These are phyloP conservation scores for Aphanocladium album DNA, from an alignment of 2,329 filamentous ascomycete genomes.

Conservation along the genomic window DNA sequence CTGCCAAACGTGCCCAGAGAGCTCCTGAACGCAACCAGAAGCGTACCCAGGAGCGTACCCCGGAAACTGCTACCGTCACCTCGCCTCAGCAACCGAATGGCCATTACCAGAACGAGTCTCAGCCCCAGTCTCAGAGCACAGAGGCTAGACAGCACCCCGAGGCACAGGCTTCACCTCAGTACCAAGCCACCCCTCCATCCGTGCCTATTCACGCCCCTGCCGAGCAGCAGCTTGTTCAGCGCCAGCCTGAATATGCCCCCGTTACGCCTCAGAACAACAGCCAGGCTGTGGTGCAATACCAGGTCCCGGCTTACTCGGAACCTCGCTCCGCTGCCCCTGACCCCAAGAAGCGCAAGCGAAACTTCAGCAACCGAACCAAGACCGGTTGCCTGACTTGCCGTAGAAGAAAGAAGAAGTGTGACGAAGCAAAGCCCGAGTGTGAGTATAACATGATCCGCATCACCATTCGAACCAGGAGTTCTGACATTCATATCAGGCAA, in stretches of 20 bases:
- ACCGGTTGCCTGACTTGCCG: constrained; percentile 92
- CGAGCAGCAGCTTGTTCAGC: constrained; percentile 2
- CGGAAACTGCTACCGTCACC: constrained; percentile 39
- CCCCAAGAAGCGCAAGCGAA: constrained; percentile 66
- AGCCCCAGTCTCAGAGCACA: constrained; percentile 44
- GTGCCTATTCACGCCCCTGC: constrained; percentile 28
- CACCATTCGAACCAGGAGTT: neutral
- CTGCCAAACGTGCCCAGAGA: constrained; percentile 24
- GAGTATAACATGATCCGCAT: constrained; percentile 34
- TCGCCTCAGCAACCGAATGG: constrained; percentile 31
- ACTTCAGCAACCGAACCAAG: constrained; percentile 94
- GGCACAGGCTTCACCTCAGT: constrained; percentile 41
- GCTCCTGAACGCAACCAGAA: constrained; percentile 18
- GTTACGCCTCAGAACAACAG: constrained; percentile 41
- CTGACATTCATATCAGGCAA: constrained; percentile 55
- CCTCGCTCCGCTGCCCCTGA: constrained; percentile 49
- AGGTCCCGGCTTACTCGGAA: constrained; percentile 39
- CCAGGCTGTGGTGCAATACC: constrained; percentile 33
- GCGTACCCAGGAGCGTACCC: constrained; percentile 25
- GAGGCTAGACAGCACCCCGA: too few species aligned
- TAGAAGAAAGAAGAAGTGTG: constrained; percentile 94
- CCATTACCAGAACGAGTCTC: constrained; percentile 39
- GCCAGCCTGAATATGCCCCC: constrained; percentile 39
- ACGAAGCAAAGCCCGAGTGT: constrained; percentile 92
- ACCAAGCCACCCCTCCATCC: constrained; percentile 17